A percentile compares a stretch with the other conserved stretches of the same genome.
Conservation (phyloP, 768 basidiomycete species). For the Mycena polygramma region DNA sequence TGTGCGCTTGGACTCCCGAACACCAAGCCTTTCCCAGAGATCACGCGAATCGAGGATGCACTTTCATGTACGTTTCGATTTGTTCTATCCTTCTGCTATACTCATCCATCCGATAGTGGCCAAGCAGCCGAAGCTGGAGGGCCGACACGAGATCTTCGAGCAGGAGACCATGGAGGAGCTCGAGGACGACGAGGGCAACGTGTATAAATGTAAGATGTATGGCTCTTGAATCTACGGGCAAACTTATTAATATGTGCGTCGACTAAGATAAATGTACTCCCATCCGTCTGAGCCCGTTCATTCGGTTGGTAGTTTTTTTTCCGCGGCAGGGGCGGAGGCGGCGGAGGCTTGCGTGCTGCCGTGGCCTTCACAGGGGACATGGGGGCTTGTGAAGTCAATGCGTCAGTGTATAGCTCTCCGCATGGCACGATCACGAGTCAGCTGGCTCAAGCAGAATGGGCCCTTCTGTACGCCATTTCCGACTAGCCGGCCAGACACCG, state of each 20-base stretch:
- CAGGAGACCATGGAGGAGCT: conserved; percentile 98
- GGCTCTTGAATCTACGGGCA: conserved; percentile 43
- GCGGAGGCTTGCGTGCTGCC: conserved; percentile 56
- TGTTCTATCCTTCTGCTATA: conserved; percentile 10
- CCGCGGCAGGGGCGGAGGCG: conserved; percentile 60
- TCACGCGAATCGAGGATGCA: conserved; percentile 97
- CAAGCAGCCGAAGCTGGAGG: conserved; percentile 97
- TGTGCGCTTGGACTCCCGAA: conserved; percentile 96
- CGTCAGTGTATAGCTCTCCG: conserved; percentile 85
- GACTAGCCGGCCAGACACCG: too few species aligned
- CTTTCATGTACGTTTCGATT: conserved; percentile 81
- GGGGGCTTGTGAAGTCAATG: conserved; percentile 77
- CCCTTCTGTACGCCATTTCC: too few species aligned
- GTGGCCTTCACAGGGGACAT: conserved; percentile 70
- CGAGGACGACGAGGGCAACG: conserved; percentile 98
- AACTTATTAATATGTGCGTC: conserved; percentile 22
- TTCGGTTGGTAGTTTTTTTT: conserved; percentile 41
- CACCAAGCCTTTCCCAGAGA: conserved; percentile 99
- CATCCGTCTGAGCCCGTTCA: conserved; percentile 35
- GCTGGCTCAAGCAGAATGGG: too few species aligned
- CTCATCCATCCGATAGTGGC: conserved; percentile 72
- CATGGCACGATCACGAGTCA: too few species aligned
- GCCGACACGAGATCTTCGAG: conserved; percentile 92
- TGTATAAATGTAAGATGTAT: conserved; percentile 98
- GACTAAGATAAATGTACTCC: conserved; percentile 27